Conservation (phyloP, 768 basidiomycete species). For the Ephemerocybe angulata region DNA sequence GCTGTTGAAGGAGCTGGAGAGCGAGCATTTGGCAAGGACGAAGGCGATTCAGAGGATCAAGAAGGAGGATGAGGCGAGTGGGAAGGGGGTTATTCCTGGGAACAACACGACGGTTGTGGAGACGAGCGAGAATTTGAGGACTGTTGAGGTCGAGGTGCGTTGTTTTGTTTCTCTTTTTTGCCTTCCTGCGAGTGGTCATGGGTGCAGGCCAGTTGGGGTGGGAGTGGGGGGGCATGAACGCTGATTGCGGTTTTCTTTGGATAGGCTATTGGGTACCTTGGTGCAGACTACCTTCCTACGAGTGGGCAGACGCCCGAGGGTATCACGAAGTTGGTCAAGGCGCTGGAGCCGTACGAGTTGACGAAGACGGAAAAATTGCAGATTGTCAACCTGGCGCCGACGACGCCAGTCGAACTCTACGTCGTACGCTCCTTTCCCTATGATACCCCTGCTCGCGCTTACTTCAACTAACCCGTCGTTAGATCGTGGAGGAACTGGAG, state of each 20-base stretch:
- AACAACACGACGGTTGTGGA: slow-evolving; percentile 36
- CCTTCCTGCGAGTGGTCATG: not conserved
- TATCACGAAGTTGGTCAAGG: slow-evolving; percentile 62
- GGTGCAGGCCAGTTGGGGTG: not conserved
- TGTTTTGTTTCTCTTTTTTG: not conserved
- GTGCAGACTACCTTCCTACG: slow-evolving; percentile 70
- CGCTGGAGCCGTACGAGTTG: slow-evolving; percentile 63
- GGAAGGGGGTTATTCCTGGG: slow-evolving; percentile 11
- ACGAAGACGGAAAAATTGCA: slow-evolving; percentile 93
- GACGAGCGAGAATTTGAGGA: slow-evolving; percentile 76
- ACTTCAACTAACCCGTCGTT: not conserved
- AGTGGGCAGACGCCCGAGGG: slow-evolving; percentile 58
- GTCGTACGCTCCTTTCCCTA: slow-evolving; percentile 55
- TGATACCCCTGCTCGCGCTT: not conserved
- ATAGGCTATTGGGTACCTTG: slow-evolving; percentile 84
- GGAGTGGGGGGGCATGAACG: not conserved
- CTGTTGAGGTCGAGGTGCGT: slow-evolving; percentile 79
- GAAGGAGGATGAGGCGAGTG: slow-evolving; percentile 67
- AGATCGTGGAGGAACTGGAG: slow-evolving; percentile 93
- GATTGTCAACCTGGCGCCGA: slow-evolving; percentile 86
- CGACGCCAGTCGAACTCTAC: slow-evolving; percentile 80
- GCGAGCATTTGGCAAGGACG: slow-evolving; percentile 64
- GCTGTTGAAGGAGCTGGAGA: slow-evolving; percentile 73
- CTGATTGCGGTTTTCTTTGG: not conserved
- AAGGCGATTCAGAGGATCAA: slow-evolving; percentile 71